phyloP scores from a whole-genome alignment of 345 rosid species.

The Salix arbutifolia region DNA sequence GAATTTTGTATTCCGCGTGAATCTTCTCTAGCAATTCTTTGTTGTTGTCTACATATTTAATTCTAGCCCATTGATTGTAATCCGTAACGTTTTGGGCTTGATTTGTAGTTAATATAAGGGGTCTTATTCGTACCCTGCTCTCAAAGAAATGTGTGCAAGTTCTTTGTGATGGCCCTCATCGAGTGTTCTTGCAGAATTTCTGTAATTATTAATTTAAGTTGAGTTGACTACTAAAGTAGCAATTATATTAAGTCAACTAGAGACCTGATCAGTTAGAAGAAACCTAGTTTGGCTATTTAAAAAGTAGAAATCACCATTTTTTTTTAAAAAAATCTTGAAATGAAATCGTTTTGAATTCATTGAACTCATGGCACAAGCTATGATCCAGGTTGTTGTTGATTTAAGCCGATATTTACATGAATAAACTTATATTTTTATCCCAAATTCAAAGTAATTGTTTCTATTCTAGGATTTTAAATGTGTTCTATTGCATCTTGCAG shows the following conservation, averaged over 20 bases:
- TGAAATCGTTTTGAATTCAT: too few species aligned
- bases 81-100: neutral
- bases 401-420: neutral
- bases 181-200: neutral
- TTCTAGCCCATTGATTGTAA: neutral
- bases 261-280: too few species aligned
- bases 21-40: neutral
- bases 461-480: neutral
- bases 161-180: neutral
- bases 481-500: conserved; percentile 1
- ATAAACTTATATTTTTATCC: neutral
- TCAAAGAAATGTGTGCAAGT: neutral
- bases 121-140: neutral
- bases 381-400: neutral
- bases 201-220: too few species aligned
- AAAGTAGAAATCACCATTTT: too few species aligned
- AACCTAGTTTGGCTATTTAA: too few species aligned
- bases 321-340: too few species aligned
- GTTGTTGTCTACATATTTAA: neutral
- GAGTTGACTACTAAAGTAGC: too few species aligned
- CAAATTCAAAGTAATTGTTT: neutral
- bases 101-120: neutral
- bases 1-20: conserved; percentile 21
- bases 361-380: too few species aligned
- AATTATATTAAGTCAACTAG: too few species aligned